Percentiles rank a stretch among this genome's conserved stretches.
phyloP scores from a whole-genome alignment of 2,329 filamentous ascomycete species.

The Bipolaris oryzae region DNA sequence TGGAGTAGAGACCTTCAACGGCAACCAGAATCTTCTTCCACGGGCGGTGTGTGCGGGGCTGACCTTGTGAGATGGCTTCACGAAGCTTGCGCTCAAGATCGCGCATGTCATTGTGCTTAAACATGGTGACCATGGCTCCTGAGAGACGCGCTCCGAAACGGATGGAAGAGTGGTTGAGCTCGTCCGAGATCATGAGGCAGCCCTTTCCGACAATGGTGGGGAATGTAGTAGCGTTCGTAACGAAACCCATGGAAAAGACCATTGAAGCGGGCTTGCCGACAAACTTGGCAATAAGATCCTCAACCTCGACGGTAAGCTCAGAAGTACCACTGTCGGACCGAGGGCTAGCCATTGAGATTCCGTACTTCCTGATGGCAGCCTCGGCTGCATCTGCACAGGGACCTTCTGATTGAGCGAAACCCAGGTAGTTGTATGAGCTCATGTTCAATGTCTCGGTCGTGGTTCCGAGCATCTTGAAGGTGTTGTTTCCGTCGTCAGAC shows the following conservation, averaged over 20 bases:
- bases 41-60: conserved; percentile 95
- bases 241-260: conserved; percentile 99
- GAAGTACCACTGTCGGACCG: conserved; percentile 84
- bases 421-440: conserved; percentile 99
- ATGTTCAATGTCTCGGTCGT: conserved; percentile 95
- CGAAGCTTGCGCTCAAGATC: conserved; percentile 85
- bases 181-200: conserved; percentile 92
- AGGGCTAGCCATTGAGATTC: conserved; percentile 80
- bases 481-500: conserved; percentile 88
- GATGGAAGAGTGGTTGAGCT: conserved; percentile 97
- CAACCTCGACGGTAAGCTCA: conserved; percentile 86
- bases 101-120: conserved; percentile 96
- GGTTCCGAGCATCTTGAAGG: conserved; percentile 87
- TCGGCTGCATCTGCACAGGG: conserved; percentile 95
- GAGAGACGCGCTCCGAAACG: conserved; percentile 93
- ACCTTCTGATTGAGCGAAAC: conserved; percentile 96
- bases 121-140: conserved; percentile 91
- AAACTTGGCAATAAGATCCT: conserved; percentile 86
- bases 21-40: conserved; percentile 99
- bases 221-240: conserved; percentile 92
- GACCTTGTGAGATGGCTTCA: conserved; percentile 93
- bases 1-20: conserved; percentile 96
- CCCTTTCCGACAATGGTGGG: conserved; percentile 91
- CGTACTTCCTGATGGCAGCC: conserved; percentile 81
- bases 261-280: conserved; percentile 94